These are phyloP conservation scores for Vaccinium vitisidaea DNA, from an alignment of 148 eudicot genomes.

Conservation along the genomic window DNA sequence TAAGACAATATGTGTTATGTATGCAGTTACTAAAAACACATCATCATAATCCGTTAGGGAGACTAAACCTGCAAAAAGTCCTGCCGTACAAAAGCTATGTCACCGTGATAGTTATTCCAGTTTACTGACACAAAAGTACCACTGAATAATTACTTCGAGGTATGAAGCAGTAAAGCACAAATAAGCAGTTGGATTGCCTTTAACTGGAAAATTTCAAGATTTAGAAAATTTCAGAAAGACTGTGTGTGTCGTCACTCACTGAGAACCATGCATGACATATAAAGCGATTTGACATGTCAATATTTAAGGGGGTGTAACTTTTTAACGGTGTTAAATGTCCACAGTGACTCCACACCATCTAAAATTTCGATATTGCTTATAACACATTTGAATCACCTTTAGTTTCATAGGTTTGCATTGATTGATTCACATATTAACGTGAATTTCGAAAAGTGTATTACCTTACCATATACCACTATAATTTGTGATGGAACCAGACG, in stretches of 20 bases:
- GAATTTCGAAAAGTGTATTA: neutral
- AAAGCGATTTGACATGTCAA: neutral
- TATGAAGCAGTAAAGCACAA: constrained; percentile 6
- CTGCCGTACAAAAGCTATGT: neutral
- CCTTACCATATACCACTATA: neutral
- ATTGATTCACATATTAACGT: neutral
- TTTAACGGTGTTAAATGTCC: neutral
- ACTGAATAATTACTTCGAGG: neutral
- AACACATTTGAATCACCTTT: neutral
- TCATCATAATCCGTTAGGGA: constrained; percentile 5
- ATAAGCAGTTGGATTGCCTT: neutral
- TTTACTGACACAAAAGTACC: neutral
- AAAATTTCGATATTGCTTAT: neutral
- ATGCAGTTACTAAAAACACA: neutral
- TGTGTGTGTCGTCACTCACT: neutral
- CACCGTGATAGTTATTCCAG: neutral
- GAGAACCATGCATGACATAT: neutral
- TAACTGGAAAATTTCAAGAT: neutral
- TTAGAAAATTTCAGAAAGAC: neutral
- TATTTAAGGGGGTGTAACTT: neutral
- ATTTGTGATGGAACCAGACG: neutral
- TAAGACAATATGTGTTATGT: neutral
- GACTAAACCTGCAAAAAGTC: neutral
- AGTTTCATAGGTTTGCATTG: neutral
- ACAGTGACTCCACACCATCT: neutral